phyloP scores from a whole-genome alignment of 2,329 filamentous ascomycete genomes.

The Botrytis byssoidea region DNA sequence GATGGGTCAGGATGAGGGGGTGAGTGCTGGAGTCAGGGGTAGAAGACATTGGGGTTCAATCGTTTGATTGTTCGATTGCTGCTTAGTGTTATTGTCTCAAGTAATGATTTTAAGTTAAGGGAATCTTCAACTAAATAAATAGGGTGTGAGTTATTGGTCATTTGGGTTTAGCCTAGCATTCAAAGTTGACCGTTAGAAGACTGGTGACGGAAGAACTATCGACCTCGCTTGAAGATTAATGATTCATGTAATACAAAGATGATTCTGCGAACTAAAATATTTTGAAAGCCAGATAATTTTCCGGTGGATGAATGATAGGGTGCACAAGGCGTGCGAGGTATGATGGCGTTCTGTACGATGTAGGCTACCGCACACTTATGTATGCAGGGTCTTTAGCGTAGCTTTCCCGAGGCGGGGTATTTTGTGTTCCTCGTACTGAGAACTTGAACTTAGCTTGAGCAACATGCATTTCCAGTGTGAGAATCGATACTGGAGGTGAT shows the following conservation, averaged over 20 bases:
- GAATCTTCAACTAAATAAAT: background rate
- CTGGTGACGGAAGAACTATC: background rate
- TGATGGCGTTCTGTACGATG: background rate
- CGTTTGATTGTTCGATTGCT: background rate
- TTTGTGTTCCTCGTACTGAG: background rate
- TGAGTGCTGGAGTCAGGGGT: background rate
- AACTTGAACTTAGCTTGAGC: background rate
- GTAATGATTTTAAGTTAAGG: background rate
- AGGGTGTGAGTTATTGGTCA: background rate
- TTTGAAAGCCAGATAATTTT: background rate
- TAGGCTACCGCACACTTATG: background rate
- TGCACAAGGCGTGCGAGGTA: background rate
- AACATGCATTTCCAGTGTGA: background rate
- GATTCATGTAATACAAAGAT: background rate
- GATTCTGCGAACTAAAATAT: background rate
- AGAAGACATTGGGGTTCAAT: background rate
- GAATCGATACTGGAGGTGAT: background rate
- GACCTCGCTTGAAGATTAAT: background rate
- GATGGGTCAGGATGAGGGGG: background rate
- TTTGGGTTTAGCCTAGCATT: background rate
- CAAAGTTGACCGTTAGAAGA: background rate
- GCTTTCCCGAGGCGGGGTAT: constrained; percentile 4
- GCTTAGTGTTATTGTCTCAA: background rate
- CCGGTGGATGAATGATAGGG: background rate
- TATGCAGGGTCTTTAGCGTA: background rate